These are phyloP conservation scores for Phytophthora meadii DNA, from an alignment of 352 stramenopile species.

Conservation along the genomic window DNA sequence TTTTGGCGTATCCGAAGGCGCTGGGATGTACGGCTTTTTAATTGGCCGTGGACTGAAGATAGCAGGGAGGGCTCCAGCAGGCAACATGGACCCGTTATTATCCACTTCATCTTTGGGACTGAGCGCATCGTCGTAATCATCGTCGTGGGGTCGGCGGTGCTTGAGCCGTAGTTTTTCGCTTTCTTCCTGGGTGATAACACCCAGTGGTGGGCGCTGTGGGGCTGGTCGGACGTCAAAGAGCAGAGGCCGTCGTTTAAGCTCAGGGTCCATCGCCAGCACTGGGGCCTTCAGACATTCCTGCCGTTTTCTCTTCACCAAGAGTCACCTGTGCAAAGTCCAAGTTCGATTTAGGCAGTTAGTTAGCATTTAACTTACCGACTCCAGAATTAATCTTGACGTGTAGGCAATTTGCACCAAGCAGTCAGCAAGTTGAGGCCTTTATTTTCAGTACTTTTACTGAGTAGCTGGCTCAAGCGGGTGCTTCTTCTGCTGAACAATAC, in stretches of 20 bases:
- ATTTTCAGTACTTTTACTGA: constrained; percentile 36
- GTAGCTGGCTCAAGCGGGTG: constrained; percentile 39
- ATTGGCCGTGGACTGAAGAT: constrained; percentile 50
- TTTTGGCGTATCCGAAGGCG: constrained; percentile 54
- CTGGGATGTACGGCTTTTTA: constrained; percentile 47
- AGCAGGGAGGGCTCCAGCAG: constrained; percentile 57
- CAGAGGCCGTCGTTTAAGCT: constrained; percentile 57
- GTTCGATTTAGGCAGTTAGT: background rate
- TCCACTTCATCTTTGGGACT: constrained; percentile 11
- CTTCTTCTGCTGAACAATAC: constrained; percentile 84
- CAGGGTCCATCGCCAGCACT: constrained; percentile 53
- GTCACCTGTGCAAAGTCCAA: constrained; percentile 17
- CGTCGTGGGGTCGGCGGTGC: constrained; percentile 16
- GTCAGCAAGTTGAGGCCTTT: constrained; percentile 5
- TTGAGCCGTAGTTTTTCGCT: constrained; percentile 46
- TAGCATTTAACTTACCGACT: no score
- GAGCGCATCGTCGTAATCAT: constrained; percentile 17
- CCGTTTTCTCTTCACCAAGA: constrained; percentile 31
- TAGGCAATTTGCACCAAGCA: no score
- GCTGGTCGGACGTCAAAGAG: constrained; percentile 61
- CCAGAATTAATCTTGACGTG: no score
- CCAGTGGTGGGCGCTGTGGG: constrained; percentile 43
- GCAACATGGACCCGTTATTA: constrained; percentile 18
- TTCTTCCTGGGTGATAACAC: constrained; percentile 59
- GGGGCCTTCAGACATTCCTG: constrained; percentile 18